Base-by-base conservation (phyloP, 306 rosid genomes). In the Comarum palustre region DNA sequence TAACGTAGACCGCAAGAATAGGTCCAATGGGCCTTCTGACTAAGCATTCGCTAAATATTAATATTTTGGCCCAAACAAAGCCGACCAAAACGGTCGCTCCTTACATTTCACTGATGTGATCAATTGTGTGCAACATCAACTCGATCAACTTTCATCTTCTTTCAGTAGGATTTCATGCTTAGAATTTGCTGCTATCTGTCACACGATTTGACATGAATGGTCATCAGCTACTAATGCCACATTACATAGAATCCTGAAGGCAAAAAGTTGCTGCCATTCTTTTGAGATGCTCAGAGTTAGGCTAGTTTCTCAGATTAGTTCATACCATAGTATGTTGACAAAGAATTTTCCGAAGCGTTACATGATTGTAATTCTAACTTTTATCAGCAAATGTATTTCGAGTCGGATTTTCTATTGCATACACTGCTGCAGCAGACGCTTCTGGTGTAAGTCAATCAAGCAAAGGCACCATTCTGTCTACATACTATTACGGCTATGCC, bases 381-480 rank as follows among this genome's bases (percentile, higher is more conserved):
- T 59, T 69, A 68, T 76, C 39, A 68, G 62, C 52, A 76, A 69
- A 43, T 57, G 36, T 31, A 68, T 32, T 34, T 76, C 39, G 63
- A 31, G 55, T 76, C 3, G 79, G 79, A 2, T 68, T 76, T 66
- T 45, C 74, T 12, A 76, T 58, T 31, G 79, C 74, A 32, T 68
- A 68, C 59, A 68, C 74, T 1, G 68, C 65, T 24, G 74, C 68
- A 54, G 73, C 68, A 0, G 48, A 66, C 12, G 59, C 67, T 3
- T 57, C 69, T 2, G 62, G 59, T 20, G 27, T 75, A 59, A 75
- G 54, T 46, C 69, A 58, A 34, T 68, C 73, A 4, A 75, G 50
- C 19, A 75, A 58, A 75, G 60, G 79, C 51, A 57, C 36, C 2
- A 32, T 75, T 13, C 74, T 31, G 2, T 75, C 73, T 10, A 66